Conservation (phyloP, 495 filamentous ascomycete genomes). For the Aspergillus bertholletiae region DNA sequence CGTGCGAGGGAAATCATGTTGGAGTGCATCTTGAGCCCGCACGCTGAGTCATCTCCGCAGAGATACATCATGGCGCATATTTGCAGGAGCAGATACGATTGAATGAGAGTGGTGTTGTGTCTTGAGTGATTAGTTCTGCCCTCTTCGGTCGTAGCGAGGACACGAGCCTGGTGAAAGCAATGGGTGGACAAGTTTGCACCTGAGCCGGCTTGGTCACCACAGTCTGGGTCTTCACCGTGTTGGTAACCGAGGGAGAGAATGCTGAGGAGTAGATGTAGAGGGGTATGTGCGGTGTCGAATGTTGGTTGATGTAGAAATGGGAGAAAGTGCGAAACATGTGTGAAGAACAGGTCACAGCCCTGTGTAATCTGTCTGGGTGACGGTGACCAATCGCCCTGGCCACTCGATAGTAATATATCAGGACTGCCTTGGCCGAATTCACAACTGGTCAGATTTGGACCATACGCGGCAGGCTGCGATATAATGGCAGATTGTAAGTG, state of each 20-base stretch:
- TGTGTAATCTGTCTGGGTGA: conserved; percentile 19
- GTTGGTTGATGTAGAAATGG: conserved; percentile 33
- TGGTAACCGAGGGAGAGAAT: conserved; percentile 35
- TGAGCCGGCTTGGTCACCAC: conserved; percentile 20
- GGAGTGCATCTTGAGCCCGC: conserved; percentile 31
- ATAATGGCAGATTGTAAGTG: background rate
- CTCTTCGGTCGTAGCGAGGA: conserved; percentile 18
- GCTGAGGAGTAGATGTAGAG: conserved; percentile 23
- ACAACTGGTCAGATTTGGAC: background rate
- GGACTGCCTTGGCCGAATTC: background rate
- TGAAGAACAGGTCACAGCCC: conserved; percentile 31
- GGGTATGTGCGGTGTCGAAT: conserved; percentile 20
- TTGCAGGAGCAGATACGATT: conserved; percentile 31
- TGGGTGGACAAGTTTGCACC: conserved; percentile 21
- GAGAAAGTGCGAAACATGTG: conserved; percentile 26
- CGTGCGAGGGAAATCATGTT: conserved; percentile 31
- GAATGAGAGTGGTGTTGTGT: conserved; percentile 19
- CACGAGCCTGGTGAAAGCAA: conserved; percentile 32
- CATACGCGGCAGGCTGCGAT: background rate
- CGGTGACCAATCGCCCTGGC: conserved; percentile 23
- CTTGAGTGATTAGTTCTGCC: conserved; percentile 1
- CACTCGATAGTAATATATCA: background rate
- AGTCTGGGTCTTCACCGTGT: conserved; percentile 35
- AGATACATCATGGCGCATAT: conserved; percentile 38
- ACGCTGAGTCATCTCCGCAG: conserved; percentile 24